Evolutionary conservation across 2,329 filamentous ascomycete species (phyloP).

Genomic region (Ceratocystis ficicola): DNA sequence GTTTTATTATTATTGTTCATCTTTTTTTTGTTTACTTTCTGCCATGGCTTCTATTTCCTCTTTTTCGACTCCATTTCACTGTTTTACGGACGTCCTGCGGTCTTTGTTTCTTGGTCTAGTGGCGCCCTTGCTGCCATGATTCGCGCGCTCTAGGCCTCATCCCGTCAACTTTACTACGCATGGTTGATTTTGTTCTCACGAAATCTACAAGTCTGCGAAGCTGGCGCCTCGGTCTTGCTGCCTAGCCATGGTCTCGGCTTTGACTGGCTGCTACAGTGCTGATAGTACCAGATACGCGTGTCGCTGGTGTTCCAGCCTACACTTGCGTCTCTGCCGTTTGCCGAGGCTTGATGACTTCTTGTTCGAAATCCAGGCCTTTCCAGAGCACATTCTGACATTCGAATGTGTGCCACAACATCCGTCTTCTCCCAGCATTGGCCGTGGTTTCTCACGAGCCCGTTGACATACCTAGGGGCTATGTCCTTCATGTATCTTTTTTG

Average conservation of each 20-base stretch:
- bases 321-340: background rate
- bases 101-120: constrained; percentile 5
- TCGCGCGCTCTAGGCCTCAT: background rate
- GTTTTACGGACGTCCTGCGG: background rate
- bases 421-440: background rate
- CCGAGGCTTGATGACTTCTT: background rate
- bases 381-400: background rate
- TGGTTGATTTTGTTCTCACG: background rate
- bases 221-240: background rate
- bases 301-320: background rate
- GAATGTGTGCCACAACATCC: background rate
- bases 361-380: background rate
- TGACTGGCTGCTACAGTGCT: background rate
- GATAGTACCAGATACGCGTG: background rate
- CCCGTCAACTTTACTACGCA: background rate
- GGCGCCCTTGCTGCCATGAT: background rate
- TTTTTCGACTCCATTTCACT: background rate
- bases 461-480: background rate
- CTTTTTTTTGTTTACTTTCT: constrained; percentile 22
- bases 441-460: background rate
- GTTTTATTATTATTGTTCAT: constrained; percentile 24
- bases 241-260: background rate
- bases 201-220: background rate
- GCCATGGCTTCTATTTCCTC: background rate
- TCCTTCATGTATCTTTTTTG: constrained; percentile 12